Evolutionary conservation across 1,139 yeast species (phyloP), one percentile per base, ranked within the genome.

Genomic region (Yamadazyma blattariae): DNA sequence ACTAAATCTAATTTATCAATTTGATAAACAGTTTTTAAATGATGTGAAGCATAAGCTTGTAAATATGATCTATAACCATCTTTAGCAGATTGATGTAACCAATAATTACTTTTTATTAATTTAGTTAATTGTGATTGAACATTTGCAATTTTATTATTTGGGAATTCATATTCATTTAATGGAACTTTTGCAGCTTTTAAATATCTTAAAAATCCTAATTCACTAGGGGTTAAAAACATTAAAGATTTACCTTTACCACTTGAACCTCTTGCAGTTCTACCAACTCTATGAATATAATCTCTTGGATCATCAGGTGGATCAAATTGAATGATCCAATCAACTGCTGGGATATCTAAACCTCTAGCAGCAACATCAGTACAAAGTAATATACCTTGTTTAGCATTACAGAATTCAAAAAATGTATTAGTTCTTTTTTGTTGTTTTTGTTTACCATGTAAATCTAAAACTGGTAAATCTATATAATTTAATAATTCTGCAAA

Each of bases 281-380:
- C 98, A 25, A 92, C 97, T 61, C 97, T 81, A 64, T 92, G 98
- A 51, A 92, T 90, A 56, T 92, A 92, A 64, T 90, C 97, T 64
- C 97, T 81, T 59, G 97, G 97, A 65, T 92, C 97, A 81, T 92
- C 97, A 57, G 97, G 97, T 33, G 97, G 97, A 60, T 92, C 97
- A 51, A 86, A 89, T 67, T 92, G 97, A 44, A 92, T 82, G 52
- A 92, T 92, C 96, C 97, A 92, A 64, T 90, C 96, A 36, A 92
- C 97, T 20, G 95, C 85, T 34, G 97, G 97, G 47, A 92, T 90
- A 67, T 92, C 98, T 48, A 92, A 77, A 12, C 98, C 98, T 72
- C 98, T 80, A 9, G 98, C 97, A 17, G 97, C 98, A 48, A 92
- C 97, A 63, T 92, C 97, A 1, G 98, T 92, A 67, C 97, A 92